Evolutionary conservation across 805 yeast species (phyloP).

Genomic region (Candida nonsorbophila): DNA sequence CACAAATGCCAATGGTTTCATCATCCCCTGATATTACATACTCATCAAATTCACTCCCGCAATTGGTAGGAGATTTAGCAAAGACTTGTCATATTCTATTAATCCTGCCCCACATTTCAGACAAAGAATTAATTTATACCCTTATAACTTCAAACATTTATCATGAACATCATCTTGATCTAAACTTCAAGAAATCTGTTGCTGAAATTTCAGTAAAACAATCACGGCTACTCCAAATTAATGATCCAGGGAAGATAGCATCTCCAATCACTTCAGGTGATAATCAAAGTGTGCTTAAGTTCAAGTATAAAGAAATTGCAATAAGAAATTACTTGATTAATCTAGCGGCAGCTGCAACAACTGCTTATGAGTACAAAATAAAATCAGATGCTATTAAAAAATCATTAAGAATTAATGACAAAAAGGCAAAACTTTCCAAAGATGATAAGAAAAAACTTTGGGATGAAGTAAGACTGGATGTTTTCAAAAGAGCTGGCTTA

Average conservation of each 20-base stretch:
- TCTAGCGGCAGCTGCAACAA: slow-evolving; percentile 50
- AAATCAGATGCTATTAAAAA: slow-evolving; percentile 29
- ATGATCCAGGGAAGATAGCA: slow-evolving; percentile 15
- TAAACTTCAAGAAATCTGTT: slow-evolving; percentile 38
- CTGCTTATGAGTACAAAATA: slow-evolving; percentile 45
- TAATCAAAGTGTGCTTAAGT: slow-evolving; percentile 23
- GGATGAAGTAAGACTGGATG: slow-evolving; percentile 48
- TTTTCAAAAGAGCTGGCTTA: slow-evolving; percentile 43
- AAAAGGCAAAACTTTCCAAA: slow-evolving; percentile 27
- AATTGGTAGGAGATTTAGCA: slow-evolving; percentile 38
- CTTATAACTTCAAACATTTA: slow-evolving; percentile 40
- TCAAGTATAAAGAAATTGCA: slow-evolving; percentile 41
- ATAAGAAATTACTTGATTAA: slow-evolving; percentile 47
- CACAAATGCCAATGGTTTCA: slow-evolving; percentile 31
- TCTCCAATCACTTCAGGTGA: slow-evolving; percentile 23
- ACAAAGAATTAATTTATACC: slow-evolving; percentile 36
- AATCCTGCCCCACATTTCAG: slow-evolving; percentile 36
- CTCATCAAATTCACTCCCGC: slow-evolving; percentile 28
- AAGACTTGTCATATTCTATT: slow-evolving; percentile 32
- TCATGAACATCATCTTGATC: slow-evolving; percentile 43
- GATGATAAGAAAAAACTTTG: slow-evolving; percentile 41
- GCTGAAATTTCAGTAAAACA: slow-evolving; percentile 48
- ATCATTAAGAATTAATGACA: slow-evolving; percentile 16
- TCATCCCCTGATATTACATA: slow-evolving; percentile 32
- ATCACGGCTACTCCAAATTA: slow-evolving; percentile 36